Conservation (phyloP, 139 green algal genomes). For the Tetradesmus lagerheimii region DNA sequence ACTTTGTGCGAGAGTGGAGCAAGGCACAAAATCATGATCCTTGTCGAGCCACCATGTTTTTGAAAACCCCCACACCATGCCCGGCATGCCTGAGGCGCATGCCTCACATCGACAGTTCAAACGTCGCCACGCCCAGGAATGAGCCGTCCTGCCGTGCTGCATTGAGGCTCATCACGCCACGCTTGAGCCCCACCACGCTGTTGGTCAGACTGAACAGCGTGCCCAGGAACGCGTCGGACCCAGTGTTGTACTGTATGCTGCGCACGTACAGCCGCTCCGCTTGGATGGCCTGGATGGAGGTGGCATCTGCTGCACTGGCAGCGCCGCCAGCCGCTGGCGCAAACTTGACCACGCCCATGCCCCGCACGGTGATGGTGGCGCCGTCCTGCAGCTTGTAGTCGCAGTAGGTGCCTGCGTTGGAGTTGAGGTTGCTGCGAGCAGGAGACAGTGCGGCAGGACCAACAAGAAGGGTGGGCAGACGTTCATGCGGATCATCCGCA, state of each 20-base stretch:
- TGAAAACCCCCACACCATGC: too few species aligned
- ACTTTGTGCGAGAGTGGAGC: too few species aligned
- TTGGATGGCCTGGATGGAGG: background rate
- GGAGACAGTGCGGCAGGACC: too few species aligned
- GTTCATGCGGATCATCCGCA: too few species aligned
- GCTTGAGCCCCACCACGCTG: background rate
- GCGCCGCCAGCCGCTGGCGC: background rate
- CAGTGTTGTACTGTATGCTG: conserved; percentile 19
- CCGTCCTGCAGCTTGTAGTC: background rate
- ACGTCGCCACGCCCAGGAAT: background rate
- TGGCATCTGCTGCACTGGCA: background rate
- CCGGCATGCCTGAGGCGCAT: too few species aligned
- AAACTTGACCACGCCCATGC: background rate
- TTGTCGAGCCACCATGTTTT: too few species aligned
- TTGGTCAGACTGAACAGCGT: background rate
- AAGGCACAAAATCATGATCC: too few species aligned
- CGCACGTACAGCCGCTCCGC: background rate
- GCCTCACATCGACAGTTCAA: background rate
- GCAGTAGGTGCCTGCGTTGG: conserved; percentile 19
- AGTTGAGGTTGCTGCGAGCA: conserved; percentile 32
- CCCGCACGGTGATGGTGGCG: background rate
- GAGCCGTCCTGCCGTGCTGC: background rate
- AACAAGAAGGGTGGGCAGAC: too few species aligned
- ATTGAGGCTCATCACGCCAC: background rate
- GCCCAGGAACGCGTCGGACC: background rate